phyloP scores from a whole-genome alignment of 1,284 basidiomycete species.

The Lentinula novae-zelandiae region DNA sequence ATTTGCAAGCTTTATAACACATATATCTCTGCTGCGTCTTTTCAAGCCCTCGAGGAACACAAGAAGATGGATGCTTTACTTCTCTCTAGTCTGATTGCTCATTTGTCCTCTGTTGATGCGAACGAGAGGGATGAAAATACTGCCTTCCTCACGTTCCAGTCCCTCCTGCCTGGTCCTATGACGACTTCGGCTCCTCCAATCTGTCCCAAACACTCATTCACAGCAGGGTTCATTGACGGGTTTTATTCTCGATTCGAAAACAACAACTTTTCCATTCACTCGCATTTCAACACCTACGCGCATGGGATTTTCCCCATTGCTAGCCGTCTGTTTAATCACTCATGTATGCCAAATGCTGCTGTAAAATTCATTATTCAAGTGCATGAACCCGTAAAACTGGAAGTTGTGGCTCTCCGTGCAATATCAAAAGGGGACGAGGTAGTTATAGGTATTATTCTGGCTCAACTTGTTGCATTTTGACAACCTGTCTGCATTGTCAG shows the following conservation, averaged over 20 bases:
- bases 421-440: conserved; percentile 64
- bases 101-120: conserved; percentile 24
- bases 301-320: conserved; percentile 72
- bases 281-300: conserved; percentile 59
- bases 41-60: conserved; percentile 44
- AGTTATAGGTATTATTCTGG: conserved; percentile 13
- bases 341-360: conserved; percentile 70
- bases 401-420: conserved; percentile 56
- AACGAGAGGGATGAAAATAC: conserved; percentile 24
- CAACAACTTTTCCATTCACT: conserved; percentile 74
- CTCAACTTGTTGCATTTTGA: conserved; percentile 3
- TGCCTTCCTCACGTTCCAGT: conserved; percentile 37
- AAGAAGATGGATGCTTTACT: conserved; percentile 59
- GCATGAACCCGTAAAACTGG: conserved; percentile 44
- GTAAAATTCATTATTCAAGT: conserved; percentile 49
- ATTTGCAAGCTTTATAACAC: conserved; percentile 56
- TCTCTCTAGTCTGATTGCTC: conserved; percentile 57
- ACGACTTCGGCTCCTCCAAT: conserved; percentile 28
- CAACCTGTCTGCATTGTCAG: conserved; percentile 29
- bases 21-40: conserved; percentile 42
- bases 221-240: conserved; percentile 23
- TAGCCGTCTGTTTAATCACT: conserved; percentile 75
- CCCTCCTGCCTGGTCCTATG: conserved; percentile 45
- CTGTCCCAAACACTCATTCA: conserved; percentile 26
- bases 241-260: conserved; percentile 64